Percentiles rank a stretch among this genome's conserved stretches.
Evolutionary conservation across 2,329 filamentous ascomycete genomes (phyloP).

Genomic region (Microascus cirrosus): DNA sequence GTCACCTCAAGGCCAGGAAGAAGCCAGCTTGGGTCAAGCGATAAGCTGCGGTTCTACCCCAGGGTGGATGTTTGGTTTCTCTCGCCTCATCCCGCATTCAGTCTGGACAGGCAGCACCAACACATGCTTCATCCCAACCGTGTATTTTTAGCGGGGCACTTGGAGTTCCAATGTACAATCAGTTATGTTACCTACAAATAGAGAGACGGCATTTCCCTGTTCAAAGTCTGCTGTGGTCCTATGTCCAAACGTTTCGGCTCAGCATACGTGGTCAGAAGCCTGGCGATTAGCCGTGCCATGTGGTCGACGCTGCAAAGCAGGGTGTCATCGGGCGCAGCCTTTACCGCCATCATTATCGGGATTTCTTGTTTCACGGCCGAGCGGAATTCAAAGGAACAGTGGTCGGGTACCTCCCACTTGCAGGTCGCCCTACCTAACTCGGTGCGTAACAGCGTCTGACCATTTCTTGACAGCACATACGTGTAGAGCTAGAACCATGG

Average conservation of each 20-base stretch:
- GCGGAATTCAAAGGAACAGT: background rate
- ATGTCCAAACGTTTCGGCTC: background rate
- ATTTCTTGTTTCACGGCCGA: background rate
- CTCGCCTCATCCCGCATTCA: background rate
- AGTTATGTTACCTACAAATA: background rate
- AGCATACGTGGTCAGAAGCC: background rate
- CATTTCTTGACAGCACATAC: background rate
- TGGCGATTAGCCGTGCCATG: background rate
- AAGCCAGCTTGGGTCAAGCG: constrained; percentile 96
- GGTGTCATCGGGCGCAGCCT: background rate
- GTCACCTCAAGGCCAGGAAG: constrained; percentile 93
- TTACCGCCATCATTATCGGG: background rate
- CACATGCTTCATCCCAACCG: background rate
- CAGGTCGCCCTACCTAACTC: background rate
- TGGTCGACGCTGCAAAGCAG: background rate
- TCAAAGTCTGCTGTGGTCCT: no score
- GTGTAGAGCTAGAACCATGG: background rate
- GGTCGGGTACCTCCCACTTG: background rate
- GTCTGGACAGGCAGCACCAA: background rate
- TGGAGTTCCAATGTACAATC: constrained; percentile 3
- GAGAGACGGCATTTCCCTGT: background rate
- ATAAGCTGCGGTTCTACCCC: constrained; percentile 20
- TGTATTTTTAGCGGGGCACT: constrained; percentile 6
- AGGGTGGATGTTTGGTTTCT: background rate
- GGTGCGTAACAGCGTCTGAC: background rate